These are phyloP conservation scores for Antitrichia curtipendula DNA, from an alignment of 225 moss, liverwort and hornwort species.

Conservation along the genomic window DNA sequence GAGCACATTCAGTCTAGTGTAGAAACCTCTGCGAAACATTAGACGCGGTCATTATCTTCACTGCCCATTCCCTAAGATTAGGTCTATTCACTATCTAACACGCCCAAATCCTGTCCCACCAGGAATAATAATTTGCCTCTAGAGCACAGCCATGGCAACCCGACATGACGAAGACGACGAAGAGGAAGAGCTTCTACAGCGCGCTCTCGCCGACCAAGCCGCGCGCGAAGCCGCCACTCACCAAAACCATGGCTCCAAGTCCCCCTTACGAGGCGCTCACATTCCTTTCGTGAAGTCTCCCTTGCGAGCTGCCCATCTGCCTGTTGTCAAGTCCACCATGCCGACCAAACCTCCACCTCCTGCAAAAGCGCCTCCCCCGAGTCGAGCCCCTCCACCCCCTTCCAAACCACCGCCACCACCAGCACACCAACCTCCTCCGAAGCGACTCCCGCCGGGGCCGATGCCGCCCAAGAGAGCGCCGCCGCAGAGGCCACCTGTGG, in stretches of 20 bases:
- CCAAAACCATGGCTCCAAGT: slow-evolving; percentile 3
- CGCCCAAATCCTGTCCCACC: not conserved
- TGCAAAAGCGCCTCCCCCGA: not conserved
- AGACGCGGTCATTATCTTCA: not conserved
- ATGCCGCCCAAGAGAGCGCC: slow-evolving; percentile 63
- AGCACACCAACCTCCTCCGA: slow-evolving; percentile 17
- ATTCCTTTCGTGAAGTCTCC: slow-evolving; percentile 21
- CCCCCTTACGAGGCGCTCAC: slow-evolving; percentile 18
- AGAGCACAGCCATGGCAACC: slow-evolving; percentile 9
- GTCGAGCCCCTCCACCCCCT: slow-evolving; percentile 14
- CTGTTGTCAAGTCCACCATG: slow-evolving; percentile 17
- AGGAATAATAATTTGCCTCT: not conserved
- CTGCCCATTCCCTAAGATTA: not conserved
- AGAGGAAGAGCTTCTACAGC: slow-evolving; percentile 85
- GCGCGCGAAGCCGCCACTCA: slow-evolving; percentile 37
- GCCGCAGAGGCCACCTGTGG: slow-evolving; percentile 31
- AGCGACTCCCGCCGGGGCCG: slow-evolving; percentile 34
- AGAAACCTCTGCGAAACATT: not conserved
- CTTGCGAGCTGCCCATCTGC: slow-evolving; percentile 12
- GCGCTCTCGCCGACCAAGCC: slow-evolving; percentile 81
- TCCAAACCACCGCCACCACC: slow-evolving; percentile 18
- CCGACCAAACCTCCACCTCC: slow-evolving; percentile 17
- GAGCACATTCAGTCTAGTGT: not conserved
- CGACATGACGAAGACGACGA: slow-evolving; percentile 69
- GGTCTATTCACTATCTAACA: not conserved